Conservation (phyloP, 257 asterid genomes). For the Nicotiana attenuata region DNA sequence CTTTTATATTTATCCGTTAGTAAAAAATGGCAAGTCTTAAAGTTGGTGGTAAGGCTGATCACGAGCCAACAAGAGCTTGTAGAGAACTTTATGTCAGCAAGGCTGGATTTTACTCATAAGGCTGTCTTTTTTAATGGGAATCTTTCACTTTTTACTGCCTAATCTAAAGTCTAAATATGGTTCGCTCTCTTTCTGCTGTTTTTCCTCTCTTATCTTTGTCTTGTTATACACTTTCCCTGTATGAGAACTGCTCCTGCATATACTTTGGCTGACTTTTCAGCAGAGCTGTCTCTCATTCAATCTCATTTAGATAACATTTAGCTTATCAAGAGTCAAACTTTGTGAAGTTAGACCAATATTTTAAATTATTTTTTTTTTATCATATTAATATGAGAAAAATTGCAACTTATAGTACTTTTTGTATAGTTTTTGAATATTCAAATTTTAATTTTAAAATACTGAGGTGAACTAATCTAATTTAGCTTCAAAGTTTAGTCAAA, state of each 20-base stretch:
- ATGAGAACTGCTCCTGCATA: neutral
- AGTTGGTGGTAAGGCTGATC: neutral
- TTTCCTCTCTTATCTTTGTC: neutral
- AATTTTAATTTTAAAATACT: no score
- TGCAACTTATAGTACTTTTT: no score
- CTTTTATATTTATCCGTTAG: neutral
- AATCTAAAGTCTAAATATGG: neutral
- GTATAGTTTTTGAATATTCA: no score
- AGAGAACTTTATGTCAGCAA: constrained; percentile 9
- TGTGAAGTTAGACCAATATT: no score
- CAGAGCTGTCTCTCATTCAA: neutral
- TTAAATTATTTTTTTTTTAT: no score
- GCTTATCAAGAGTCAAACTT: no score
- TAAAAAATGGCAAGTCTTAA: neutral
- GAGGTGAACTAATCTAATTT: no score
- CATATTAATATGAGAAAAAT: no score
- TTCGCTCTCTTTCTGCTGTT: neutral
- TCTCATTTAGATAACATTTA: neutral
- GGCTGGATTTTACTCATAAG: constrained; percentile 9
- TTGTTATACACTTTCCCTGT: neutral
- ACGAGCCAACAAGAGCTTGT: neutral
- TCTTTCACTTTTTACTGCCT: constrained; percentile 14
- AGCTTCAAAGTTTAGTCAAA: no score
- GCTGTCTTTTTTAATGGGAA: constrained; percentile 2
- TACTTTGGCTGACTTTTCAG: neutral